A percentile compares a stretch with the other conserved stretches of the same genome.
These are phyloP conservation scores for Fragosphaeria purpurea DNA, from an alignment of 2,329 filamentous ascomycete species.

Conservation along the genomic window DNA sequence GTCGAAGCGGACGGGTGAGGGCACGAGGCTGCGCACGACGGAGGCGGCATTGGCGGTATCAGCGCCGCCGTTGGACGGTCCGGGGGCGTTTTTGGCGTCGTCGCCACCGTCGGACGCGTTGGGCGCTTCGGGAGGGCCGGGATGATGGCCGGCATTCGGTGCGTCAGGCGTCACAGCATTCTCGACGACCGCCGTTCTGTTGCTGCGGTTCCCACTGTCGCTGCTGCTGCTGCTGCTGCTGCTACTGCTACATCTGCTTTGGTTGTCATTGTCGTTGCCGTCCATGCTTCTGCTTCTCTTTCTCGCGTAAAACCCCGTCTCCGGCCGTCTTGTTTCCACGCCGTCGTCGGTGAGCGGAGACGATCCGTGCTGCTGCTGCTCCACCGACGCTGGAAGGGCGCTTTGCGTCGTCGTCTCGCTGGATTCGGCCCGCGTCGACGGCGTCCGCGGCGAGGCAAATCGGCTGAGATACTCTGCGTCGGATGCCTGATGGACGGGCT, in stretches of 20 bases:
- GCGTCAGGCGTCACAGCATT: not conserved
- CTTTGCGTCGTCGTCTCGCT: not conserved
- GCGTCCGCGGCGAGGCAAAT: not conserved
- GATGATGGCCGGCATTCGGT: not conserved
- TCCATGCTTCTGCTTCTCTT: not conserved
- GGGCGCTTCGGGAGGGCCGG: too few species aligned
- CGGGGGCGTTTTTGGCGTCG: too few species aligned
- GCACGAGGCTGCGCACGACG: not conserved
- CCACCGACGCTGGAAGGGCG: too few species aligned
- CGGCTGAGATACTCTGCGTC: too few species aligned
- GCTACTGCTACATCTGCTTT: too few species aligned
- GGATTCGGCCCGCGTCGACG: not conserved
- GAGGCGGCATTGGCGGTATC: not conserved
- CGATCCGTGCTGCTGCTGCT: too few species aligned
- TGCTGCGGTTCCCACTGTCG: too few species aligned
- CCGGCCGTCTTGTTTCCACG: too few species aligned
- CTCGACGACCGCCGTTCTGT: not conserved
- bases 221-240: not conserved
- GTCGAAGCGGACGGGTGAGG: constrained; percentile 3
- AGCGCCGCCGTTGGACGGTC: too few species aligned
- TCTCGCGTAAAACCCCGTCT: too few species aligned
- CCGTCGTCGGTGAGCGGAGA: too few species aligned
- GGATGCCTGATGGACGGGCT: not conserved
- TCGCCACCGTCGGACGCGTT: too few species aligned
- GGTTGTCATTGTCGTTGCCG: not conserved